Base-by-base conservation (phyloP, 805 yeast genomes). In the Danielia reshetovae region DNA sequence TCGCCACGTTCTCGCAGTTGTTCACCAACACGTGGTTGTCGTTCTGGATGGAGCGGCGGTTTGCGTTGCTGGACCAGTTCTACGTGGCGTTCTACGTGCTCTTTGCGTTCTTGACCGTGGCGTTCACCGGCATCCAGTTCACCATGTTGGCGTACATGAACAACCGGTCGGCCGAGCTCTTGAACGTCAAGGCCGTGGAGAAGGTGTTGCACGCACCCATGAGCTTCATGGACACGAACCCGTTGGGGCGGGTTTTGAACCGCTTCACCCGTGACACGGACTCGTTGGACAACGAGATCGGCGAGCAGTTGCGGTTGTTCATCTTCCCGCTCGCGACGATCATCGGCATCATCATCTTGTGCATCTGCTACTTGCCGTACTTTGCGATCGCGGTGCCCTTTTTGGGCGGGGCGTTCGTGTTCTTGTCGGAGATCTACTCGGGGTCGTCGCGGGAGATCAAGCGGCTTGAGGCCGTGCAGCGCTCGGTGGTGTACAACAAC, bases 311-410 rank as follows among this genome's bases (percentile, higher is more conserved):
- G 46, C 51, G 69, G 35, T 52, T 65, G 38, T 64, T 67, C 37
- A 39, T 66, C 12, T 65, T 62, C 51, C 70, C 71, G 13, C 45
- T 62, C 30, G 69, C 70, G 12, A 49, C 55, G 18, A 64, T 66
- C 32, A 39, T 45, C 18, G 49, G 49, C 5, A 54, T 66, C 38
- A 43, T 63, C 32, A 59, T 66, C 26, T 65, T 74, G 46, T 71
- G 76, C 57, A 62, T 68, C 36, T 62, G 68, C 42, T 75, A 67
- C 48, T 58, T 74, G 40, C 80, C 79, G 5, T 76, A 68, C 68
- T 74, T 74, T 52, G 72, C 77, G 8, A 62, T 76, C 42, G 67
- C 77, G 7, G 65, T 77, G 17, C 80, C 82, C n/a, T 61, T 63
- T 51, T 63, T 77, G 41, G 62, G 57, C 27, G 46, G 65, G 38